A percentile compares a stretch with the other conserved stretches of the same genome.
Evolutionary conservation across 768 basidiomycete species (phyloP).

Genomic region (Pleurotus djamor): DNA sequence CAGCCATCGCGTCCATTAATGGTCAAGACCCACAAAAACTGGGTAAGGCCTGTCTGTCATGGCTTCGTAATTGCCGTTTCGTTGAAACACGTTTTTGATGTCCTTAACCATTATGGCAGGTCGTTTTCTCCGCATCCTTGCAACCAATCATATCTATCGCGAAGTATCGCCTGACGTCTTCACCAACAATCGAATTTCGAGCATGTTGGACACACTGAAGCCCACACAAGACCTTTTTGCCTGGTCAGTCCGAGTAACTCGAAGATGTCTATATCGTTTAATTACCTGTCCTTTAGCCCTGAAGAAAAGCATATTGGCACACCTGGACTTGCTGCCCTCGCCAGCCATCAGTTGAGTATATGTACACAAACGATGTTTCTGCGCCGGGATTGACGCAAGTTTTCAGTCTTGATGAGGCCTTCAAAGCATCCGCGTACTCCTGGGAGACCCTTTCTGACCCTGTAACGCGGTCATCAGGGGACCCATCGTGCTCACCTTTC

Average conservation of each 20-base stretch:
- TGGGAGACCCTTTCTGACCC: slow-evolving; percentile 29
- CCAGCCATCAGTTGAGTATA: slow-evolving; percentile 19
- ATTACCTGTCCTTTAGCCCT: slow-evolving; percentile 3
- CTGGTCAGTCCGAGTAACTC: slow-evolving; percentile 17
- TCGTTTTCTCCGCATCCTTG: slow-evolving; percentile 34
- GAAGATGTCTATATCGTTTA: background rate
- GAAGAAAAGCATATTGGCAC: slow-evolving; percentile 16
- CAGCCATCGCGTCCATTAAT: slow-evolving; percentile 27
- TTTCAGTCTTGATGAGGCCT: slow-evolving; percentile 25
- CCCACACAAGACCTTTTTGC: slow-evolving; percentile 20
- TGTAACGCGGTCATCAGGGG: slow-evolving; percentile 18
- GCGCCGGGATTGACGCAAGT: background rate
- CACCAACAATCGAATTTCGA: slow-evolving; percentile 34
- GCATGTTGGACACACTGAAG: slow-evolving; percentile 29
- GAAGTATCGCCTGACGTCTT: slow-evolving; percentile 34
- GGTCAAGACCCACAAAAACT: slow-evolving; percentile 27
- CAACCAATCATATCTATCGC: slow-evolving; percentile 33
- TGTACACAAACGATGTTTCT: background rate
- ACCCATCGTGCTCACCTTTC: slow-evolving; percentile 20
- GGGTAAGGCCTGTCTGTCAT: slow-evolving; percentile 17
- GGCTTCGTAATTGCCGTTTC: background rate
- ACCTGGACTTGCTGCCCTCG: slow-evolving; percentile 21
- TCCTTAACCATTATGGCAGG: slow-evolving; percentile 13
- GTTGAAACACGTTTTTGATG: background rate
- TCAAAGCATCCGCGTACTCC: slow-evolving; percentile 26